Percentiles rank a stretch among this genome's conserved stretches.
phyloP scores from a whole-genome alignment of 2,329 filamentous ascomycete genomes.

The Epichloe sibirici region DNA sequence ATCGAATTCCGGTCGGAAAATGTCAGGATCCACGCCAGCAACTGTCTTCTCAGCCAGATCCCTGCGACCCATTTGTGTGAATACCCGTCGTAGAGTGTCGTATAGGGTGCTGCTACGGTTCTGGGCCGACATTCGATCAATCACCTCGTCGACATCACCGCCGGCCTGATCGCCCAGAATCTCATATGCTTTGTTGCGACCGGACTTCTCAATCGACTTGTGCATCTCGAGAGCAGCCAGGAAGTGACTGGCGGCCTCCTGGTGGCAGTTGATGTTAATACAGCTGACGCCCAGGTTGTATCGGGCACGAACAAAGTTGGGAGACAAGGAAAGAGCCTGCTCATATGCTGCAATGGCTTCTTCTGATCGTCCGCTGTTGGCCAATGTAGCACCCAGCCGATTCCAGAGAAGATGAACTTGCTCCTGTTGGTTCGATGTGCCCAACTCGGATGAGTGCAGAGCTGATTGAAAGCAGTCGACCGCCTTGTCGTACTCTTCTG shows the following conservation, averaged over 20 bases:
- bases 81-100: conserved; percentile 88
- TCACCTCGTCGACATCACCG: conserved; percentile 48
- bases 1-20: conserved; percentile 83
- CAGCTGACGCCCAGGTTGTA: conserved; percentile 96
- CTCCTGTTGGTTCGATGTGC: conserved; percentile 69
- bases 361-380: conserved; percentile 85
- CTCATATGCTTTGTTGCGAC: conserved; percentile 71
- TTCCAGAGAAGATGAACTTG: conserved; percentile 97
- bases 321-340: conserved; percentile 75
- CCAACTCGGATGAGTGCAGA: conserved; percentile 72
- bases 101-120: conserved; percentile 96
- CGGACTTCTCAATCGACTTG: conserved; percentile 79
- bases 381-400: conserved; percentile 85
- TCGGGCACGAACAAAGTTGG: conserved; percentile 91
- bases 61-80: conserved; percentile 83
- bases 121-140: conserved; percentile 83
- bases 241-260: conserved; percentile 85
- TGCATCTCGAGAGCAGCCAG: conserved; percentile 91
- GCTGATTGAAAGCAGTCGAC: conserved; percentile 96
- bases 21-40: conserved; percentile 78
- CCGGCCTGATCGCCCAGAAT: conserved; percentile 49
- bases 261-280: conserved; percentile 94
- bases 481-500: conserved; percentile 95
- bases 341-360: conserved; percentile 96
- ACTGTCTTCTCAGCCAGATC: conserved; percentile 83